A percentile compares a stretch with the other conserved stretches of the same genome.
Evolutionary conservation across 1,284 basidiomycete genomes (phyloP).

Genomic region (Apiotrichum sp.): DNA sequence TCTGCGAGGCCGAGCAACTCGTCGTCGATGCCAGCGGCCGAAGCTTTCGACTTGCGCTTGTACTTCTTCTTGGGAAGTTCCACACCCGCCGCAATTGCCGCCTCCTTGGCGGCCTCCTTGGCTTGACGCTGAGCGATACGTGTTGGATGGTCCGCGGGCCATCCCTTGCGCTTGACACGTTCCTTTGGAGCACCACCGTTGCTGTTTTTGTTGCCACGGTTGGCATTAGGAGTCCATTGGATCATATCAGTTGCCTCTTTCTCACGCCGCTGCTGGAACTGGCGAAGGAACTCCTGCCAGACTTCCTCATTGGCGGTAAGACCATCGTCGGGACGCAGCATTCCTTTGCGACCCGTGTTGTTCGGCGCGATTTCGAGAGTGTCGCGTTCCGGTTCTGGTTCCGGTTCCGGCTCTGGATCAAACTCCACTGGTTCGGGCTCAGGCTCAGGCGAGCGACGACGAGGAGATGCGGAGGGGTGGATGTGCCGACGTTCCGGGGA

Average conservation of each 20-base stretch:
- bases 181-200: constrained; percentile 3
- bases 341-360: constrained; percentile 6
- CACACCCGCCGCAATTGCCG: constrained; percentile 20
- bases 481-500: neutral
- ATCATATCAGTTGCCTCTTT: constrained; percentile 28
- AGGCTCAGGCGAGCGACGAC: constrained; percentile 5
- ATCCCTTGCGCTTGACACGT: constrained; percentile 25
- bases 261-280: constrained; percentile 38
- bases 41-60: constrained; percentile 22
- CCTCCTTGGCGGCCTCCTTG: constrained; percentile 29
- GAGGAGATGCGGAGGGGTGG: neutral
- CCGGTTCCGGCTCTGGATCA: constrained; percentile 1
- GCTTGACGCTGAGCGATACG: constrained; percentile 28
- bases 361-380: neutral
- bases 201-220: constrained; percentile 9
- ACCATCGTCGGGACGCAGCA: constrained; percentile 24
- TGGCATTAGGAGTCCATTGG: constrained; percentile 8
- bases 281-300: constrained; percentile 33
- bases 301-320: constrained; percentile 34
- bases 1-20: constrained; percentile 40
- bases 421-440: neutral
- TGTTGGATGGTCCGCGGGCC: constrained; percentile 26
- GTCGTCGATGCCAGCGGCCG: constrained; percentile 30
- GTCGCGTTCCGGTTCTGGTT: neutral
- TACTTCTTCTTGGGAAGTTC: constrained; percentile 22